Evolutionary conservation across 768 basidiomycete species (phyloP), one percentile per base, ranked within the genome.

Genomic region (Candolleomyces aberdarensis): DNA sequence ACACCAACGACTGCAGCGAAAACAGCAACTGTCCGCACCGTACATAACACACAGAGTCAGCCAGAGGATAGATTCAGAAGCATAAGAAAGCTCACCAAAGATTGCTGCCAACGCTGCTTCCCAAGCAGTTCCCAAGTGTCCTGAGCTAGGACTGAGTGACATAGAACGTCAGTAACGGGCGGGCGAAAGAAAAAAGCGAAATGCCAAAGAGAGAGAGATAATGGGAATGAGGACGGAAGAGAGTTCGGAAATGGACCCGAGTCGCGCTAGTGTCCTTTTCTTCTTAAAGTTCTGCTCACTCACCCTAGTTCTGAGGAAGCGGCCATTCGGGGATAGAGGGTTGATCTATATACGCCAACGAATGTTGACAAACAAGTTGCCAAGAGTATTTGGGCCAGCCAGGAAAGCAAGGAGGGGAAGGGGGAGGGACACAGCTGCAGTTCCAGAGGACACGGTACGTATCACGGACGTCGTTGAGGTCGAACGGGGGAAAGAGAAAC

Each of bases 101-200:
- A 75, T 63, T 10, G 70, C 69, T 39, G 75, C 65, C 29, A 79
- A 65, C 10, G 72, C 76, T 17, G 74, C 70, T 62, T 79, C 76
- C 76, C 76, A 78, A 48, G 71, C 67, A n/a, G 66, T 49, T 5
- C 74, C 71, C 20, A 78, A 65, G 62, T 76, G 75, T 1, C 71
- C 72, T 32, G 63, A 63, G 13, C 65, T 63, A 15, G 74, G 68
- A 56, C 77, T 78, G 52, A 52, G 15, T 11, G 50, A 52, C 22
- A 32, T 15, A 26, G 20, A 20, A 9, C 19, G 26, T 19, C 15
- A 22, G 14, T 22, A 52, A 32, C 5, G 19, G 50, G 22, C 3
- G 14, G 26, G 11, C 13, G 6, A 50, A 2, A 63, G 56, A 29
- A 56, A 39, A 44, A 60, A 63, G 52, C 50, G 50, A 32, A 52